Conservation (phyloP, 768 basidiomycete species). For the Phylloporus arenicola region DNA sequence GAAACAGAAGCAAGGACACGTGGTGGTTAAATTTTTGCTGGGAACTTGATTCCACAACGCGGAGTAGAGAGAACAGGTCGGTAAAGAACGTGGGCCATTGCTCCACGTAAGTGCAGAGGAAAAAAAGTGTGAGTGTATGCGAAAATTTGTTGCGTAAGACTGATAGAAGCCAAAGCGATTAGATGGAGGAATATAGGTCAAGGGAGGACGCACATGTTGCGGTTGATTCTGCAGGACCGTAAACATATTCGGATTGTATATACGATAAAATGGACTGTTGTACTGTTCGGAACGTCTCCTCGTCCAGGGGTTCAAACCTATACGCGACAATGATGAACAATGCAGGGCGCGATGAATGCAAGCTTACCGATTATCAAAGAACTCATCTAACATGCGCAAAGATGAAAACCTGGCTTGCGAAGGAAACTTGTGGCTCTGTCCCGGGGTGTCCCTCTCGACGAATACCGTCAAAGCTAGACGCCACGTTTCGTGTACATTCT, state of each 20-base stretch:
- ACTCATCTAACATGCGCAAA: slow-evolving; percentile 74
- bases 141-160: slow-evolving; percentile 94
- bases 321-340: background rate
- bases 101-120: slow-evolving; percentile 79
- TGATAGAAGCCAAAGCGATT: slow-evolving; percentile 28
- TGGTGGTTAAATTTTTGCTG: slow-evolving; percentile 71
- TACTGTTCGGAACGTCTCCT: slow-evolving; percentile 62
- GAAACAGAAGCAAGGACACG: slow-evolving; percentile 84
- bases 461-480: slow-evolving; percentile 73
- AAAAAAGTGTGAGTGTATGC: slow-evolving; percentile 83
- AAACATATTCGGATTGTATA: slow-evolving; percentile 83
- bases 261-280: slow-evolving; percentile 77
- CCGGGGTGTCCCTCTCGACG: slow-evolving; percentile 53
- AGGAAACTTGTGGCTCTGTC: slow-evolving; percentile 57
- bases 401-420: slow-evolving; percentile 76
- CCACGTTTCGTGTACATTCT: slow-evolving; percentile 74
- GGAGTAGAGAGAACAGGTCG: slow-evolving; percentile 71
- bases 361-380: slow-evolving; percentile 75
- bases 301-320: slow-evolving; percentile 64
- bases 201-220: slow-evolving; percentile 65
- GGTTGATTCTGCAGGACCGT: slow-evolving; percentile 76
- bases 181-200: background rate
- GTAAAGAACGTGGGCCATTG: slow-evolving; percentile 85
- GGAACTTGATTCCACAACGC: slow-evolving; percentile 50
- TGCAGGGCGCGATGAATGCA: background rate